Evolutionary conservation across 2,329 filamentous ascomycete species (phyloP), one percentile per base, ranked within the genome.

Genomic region (Aschersonia sp.): DNA sequence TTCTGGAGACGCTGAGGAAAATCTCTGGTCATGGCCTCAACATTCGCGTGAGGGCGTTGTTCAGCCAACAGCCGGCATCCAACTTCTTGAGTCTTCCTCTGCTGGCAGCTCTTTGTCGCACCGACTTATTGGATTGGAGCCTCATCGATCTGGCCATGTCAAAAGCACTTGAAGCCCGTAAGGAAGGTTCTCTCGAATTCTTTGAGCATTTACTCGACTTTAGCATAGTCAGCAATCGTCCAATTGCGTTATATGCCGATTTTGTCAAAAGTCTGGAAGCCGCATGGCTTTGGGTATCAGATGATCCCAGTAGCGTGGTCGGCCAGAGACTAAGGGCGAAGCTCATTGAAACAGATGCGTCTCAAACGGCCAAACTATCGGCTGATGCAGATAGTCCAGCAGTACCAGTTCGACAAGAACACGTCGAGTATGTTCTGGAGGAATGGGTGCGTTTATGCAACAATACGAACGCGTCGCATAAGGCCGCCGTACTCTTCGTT

Each of bases 391-490:
- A 78, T 45, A 55, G 58, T 32, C 41, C 46, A 40, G 45, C 10
- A 28, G 48, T 45, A 40, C 63, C 68, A 40, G 72, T 77, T 32
- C 82, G 82, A 55, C 79, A 82, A 52, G 87, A 94, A 52, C 88
- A 96, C 62, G 80, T 94, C 66, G 88, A 94, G 56, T 97, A 98
- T 60, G 76, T 96, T 28, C 96, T 98, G 58, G 89, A 91, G 43
- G 92, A 98, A 67, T 98, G 92, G 92, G 78, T 91, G 31, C 81
- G 84, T 51, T 75, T 96, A 5, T 84, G 76, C 67, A 84, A 84
- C 63, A 86, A 88, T 56, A 76, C 80, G n/a, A 80, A 82, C 54
- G 79, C 83, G 4, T 81, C 83, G 4, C 84, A 88, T 52, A 85
- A 84, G 58, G 77, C 82, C 0, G 73, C 81, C 47, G 69, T 76